Base-by-base conservation (phyloP, 768 basidiomycete genomes). In the Steccherinum ochraceum region DNA sequence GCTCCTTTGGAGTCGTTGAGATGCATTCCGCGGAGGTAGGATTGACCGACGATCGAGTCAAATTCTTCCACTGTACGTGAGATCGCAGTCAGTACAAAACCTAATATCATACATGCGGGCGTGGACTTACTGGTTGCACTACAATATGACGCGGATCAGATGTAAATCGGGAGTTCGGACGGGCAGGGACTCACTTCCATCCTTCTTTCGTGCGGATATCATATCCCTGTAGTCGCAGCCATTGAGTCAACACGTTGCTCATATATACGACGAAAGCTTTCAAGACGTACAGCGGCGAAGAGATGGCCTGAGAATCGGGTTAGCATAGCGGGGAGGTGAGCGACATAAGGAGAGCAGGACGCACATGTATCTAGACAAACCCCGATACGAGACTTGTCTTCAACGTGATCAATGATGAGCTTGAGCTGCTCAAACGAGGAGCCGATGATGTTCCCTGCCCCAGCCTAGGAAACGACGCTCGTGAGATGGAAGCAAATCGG, bases 311-410 rank as follows among this genome's bases (percentile, higher is more conserved):
- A 45, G 30, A 41, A 12, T 5, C n/a, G 52, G 11, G n/a, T n/a
- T 24, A 12, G 11, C 24, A 23, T 13, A 39, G 20, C 18, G 35
- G n/a, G 35, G n/a, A 39, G 11, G n/a, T n/a, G 35, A n/a, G 11
- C 35, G n/a, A 39, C 11, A 39, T 11, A n/a, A 11, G 35, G 11
- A 39, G 11, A 39, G n/a, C 35, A 12, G 27, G 19, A 65, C 72
- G 46, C 57, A 84, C 91, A 93, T 0, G 92, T 93, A 66, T 94
- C 90, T 40, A 94, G 68, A 64, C 91, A 93, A 3, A 93, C 84
- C 0, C 89, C 86, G 2, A 93, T 80, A 43, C 91, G 67, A 0
- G 69, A 68, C 65, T 92, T 92, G 60, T 92, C 81, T 3, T 83
- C 71, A 1, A 93, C 85, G 19, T 71, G 69, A 0, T 70, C 61